Conservation (phyloP, 1,284 basidiomycete genomes). For the Melampsora medusae region DNA sequence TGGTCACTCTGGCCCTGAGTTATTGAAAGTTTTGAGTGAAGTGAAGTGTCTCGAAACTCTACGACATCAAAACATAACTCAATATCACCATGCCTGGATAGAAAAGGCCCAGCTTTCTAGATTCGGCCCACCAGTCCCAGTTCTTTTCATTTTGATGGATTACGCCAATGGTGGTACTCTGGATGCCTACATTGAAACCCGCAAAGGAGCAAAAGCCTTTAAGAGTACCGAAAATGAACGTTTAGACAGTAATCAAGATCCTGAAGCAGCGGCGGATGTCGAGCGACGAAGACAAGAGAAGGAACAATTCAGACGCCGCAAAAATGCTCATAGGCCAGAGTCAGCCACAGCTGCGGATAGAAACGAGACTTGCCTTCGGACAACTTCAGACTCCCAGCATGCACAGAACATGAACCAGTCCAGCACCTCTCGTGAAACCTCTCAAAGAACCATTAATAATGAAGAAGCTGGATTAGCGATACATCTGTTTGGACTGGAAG, state of each 20-base stretch:
- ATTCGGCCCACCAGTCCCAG: conserved; percentile 51
- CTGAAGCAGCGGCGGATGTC: neutral
- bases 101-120: conserved; percentile 58
- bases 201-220: conserved; percentile 10
- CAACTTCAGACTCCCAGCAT: too few species aligned
- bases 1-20: conserved; percentile 36
- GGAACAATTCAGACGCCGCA: conserved; percentile 16
- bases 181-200: conserved; percentile 48
- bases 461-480: conserved; percentile 44
- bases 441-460: conserved; percentile 3
- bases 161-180: conserved; percentile 53
- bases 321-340: neutral
- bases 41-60: conserved; percentile 79
- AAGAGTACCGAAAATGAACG: neutral
- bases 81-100: conserved; percentile 93
- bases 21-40: conserved; percentile 55
- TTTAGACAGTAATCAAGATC: neutral
- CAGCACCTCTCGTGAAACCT: neutral
- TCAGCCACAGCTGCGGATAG: neutral
- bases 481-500: conserved; percentile 51
- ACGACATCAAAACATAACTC: conserved; percentile 85
- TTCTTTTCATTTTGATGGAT: conserved; percentile 53
- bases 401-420: too few species aligned
- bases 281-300: conserved; percentile 8
- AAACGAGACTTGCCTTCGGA: too few species aligned